Conservation (phyloP, 2,329 filamentous ascomycete species). For the Raffaelea albimanens region DNA sequence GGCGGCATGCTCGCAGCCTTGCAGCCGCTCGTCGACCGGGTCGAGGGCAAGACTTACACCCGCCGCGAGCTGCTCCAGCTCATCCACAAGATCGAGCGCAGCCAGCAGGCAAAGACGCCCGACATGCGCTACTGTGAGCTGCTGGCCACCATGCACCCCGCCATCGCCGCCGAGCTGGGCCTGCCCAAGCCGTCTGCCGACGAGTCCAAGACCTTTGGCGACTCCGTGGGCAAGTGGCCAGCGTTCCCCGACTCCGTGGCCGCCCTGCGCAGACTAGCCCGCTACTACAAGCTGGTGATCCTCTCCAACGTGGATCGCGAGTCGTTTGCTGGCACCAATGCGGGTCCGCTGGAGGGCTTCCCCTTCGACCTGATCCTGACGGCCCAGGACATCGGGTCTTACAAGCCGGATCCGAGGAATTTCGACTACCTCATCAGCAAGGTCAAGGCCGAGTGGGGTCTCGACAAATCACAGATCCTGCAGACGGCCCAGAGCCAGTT, state of each 20-base stretch:
- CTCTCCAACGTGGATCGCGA: conserved; percentile 49
- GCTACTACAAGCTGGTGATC: conserved; percentile 48
- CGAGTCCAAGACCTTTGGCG: conserved; percentile 39
- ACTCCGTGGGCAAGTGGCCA: conserved; percentile 41
- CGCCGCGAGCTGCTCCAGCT: conserved; percentile 15
- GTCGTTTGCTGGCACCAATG: conserved; percentile 23
- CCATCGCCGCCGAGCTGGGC: conserved; percentile 34
- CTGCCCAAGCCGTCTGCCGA: conserved; percentile 18
- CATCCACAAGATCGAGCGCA: conserved; percentile 35
- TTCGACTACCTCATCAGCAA: conserved; percentile 55
- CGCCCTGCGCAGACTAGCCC: conserved; percentile 38
- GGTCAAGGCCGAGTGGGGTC: conserved; percentile 41
- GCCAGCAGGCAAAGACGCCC: conserved; percentile 44
- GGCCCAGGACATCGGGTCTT: conserved; percentile 60
- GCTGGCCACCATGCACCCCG: conserved; percentile 37
- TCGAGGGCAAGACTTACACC: conserved; percentile 27
- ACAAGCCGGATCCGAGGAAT: conserved; percentile 57
- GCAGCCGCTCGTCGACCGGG: conserved; percentile 31
- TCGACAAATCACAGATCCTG: conserved; percentile 17
- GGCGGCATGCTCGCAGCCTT: conserved; percentile 50
- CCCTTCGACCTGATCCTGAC: conserved; percentile 56
- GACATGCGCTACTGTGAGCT: conserved; percentile 50
- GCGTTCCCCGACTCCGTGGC: conserved; percentile 48
- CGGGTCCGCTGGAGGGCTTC: conserved; percentile 20
- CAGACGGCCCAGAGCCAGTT: conserved; percentile 57